A percentile compares a stretch with the other conserved stretches of the same genome.
Evolutionary conservation across 176 grass and related monocot genomes (phyloP).

Genomic region (Ensete ventricosum): DNA sequence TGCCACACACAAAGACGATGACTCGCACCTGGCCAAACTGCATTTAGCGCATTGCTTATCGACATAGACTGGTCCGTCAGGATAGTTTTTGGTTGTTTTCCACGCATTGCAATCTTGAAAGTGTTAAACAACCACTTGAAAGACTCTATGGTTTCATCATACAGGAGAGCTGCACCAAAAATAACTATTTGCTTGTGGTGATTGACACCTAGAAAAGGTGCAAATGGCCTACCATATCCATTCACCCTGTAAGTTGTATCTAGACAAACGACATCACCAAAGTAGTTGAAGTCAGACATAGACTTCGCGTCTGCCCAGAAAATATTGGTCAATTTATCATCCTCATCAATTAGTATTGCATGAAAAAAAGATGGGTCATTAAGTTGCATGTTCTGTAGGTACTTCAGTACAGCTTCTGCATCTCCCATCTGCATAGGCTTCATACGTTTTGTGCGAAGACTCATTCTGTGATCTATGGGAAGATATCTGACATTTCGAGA

Average conservation of each 20-base stretch:
- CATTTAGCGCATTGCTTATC: conserved; percentile 14
- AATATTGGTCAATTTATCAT: conserved; percentile 28
- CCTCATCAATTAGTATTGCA: conserved; percentile 26
- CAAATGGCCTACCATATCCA: conserved; percentile 28
- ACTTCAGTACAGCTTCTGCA: conserved; percentile 40
- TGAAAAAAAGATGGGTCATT: conserved; percentile 24
- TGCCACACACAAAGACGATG: conserved; percentile 24
- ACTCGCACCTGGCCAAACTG: conserved; percentile 16
- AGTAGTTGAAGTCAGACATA: conserved; percentile 16
- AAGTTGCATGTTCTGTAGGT: conserved; percentile 33
- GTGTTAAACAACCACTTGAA: conserved; percentile 35
- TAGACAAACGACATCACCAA: conserved; percentile 29
- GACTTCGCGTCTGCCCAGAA: conserved; percentile 28
- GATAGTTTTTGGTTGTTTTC: conserved; percentile 30
- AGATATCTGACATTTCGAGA: conserved; percentile 25
- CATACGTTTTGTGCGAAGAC: conserved; percentile 33
- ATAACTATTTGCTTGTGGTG: conserved; percentile 33
- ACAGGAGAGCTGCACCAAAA: conserved; percentile 17
- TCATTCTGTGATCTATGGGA: conserved; percentile 29
- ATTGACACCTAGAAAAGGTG: conserved; percentile 23
- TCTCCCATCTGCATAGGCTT: conserved; percentile 37
- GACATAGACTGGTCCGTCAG: conserved; percentile 20
- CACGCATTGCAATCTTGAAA: conserved; percentile 28
- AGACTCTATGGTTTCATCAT: conserved; percentile 27
- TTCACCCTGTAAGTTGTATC: conserved; percentile 31